A percentile compares a stretch with the other conserved stretches of the same genome.
These are phyloP conservation scores for Diaporthe citriasiana DNA, from an alignment of 2,329 filamentous ascomycete genomes.

Conservation along the genomic window DNA sequence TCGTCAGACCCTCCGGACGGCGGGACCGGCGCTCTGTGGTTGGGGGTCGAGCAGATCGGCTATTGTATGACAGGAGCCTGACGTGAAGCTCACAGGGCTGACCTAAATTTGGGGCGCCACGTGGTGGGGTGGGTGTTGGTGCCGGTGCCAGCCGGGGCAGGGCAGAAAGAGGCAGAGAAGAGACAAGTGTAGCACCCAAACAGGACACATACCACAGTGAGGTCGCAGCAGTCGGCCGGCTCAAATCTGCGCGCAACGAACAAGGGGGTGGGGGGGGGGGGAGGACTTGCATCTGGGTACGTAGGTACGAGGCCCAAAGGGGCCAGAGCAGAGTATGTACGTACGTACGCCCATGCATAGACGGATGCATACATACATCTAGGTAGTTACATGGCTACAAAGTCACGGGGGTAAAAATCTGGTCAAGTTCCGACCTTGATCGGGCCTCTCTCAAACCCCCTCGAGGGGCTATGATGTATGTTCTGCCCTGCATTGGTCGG, in stretches of 20 bases:
- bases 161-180: not conserved
- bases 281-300: not conserved
- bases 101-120: slow-evolving; percentile 37
- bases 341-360: not conserved
- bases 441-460: not conserved
- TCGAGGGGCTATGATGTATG: not conserved
- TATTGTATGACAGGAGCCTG: not conserved
- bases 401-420: not conserved
- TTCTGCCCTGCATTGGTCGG: not conserved
- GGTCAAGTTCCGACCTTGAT: not conserved
- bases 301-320: not conserved
- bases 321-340: not conserved
- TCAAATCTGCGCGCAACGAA: slow-evolving; percentile 18
- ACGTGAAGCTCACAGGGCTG: slow-evolving; percentile 13
- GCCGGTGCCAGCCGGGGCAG: slow-evolving; percentile 5
- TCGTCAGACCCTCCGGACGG: slow-evolving; percentile 14
- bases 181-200: not conserved
- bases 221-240: slow-evolving; percentile 18
- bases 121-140: slow-evolving; percentile 26
- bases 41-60: not conserved
- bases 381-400: not conserved
- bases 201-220: not conserved
- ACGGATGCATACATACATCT: not conserved
- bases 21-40: not conserved
- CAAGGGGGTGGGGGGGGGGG: not conserved